A percentile compares a stretch with the other conserved stretches of the same genome.
Conservation (phyloP, 805 yeast species). For the Pichia manshurica region DNA sequence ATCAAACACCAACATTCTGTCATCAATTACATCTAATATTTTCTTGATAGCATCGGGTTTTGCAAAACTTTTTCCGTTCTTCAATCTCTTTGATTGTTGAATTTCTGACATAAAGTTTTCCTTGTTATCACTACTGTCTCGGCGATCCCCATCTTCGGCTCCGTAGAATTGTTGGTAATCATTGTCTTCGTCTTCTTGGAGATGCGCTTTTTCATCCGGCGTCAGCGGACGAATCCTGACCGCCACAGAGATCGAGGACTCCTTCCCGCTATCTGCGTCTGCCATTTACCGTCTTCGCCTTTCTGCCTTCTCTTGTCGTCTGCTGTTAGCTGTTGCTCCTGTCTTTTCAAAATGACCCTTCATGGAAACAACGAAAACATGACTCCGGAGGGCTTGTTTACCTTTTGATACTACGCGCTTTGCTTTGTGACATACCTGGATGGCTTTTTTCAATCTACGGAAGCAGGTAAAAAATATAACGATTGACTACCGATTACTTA, state of each 20-base stretch:
- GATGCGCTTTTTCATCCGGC: conserved; percentile 37
- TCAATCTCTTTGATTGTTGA: conserved; percentile 22
- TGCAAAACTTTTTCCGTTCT: too few relatives aligned
- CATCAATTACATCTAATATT: conserved; percentile 75
- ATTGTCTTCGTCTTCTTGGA: conserved; percentile 5
- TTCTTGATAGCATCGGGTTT: conserved; percentile 44
- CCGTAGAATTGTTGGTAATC: neutral
- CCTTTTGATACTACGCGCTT: conserved; percentile 1
- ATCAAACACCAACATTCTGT: conserved; percentile 79
- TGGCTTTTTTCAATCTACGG: too few relatives aligned
- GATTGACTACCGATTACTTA: too few relatives aligned
- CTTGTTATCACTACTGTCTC: neutral
- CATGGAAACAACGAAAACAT: neutral
- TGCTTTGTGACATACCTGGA: neutral
- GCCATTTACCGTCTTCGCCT: too few relatives aligned
- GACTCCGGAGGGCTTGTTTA: neutral
- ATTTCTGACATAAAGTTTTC: conserved; percentile 14
- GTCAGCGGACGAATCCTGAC: conserved; percentile 87
- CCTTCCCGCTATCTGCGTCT: conserved; percentile 15
- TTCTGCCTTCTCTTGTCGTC: too few relatives aligned
- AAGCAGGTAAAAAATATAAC: too few relatives aligned
- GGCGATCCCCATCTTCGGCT: conserved; percentile 1
- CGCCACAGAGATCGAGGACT: conserved; percentile 68
- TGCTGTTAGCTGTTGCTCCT: too few relatives aligned
- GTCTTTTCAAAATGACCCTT: too few relatives aligned